A percentile compares a stretch with the other conserved stretches of the same genome.
These are phyloP conservation scores for Cladosporium halotolerans DNA, from an alignment of 2,329 filamentous ascomycete genomes.

Conservation along the genomic window DNA sequence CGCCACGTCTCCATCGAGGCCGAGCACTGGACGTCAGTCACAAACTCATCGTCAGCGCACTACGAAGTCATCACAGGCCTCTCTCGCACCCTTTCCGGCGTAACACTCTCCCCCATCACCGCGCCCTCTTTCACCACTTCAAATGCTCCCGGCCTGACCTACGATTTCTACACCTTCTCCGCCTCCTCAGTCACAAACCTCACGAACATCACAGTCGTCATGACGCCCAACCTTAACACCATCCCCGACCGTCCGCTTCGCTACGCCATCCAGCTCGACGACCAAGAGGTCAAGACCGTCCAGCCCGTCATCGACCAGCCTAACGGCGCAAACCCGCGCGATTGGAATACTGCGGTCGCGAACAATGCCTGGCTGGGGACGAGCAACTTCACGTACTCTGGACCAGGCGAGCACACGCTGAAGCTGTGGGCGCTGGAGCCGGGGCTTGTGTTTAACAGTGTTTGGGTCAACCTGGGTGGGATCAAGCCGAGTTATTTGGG, in stretches of 20 bases:
- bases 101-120: constrained; percentile 50
- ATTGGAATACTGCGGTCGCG: constrained; percentile 46
- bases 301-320: constrained; percentile 24
- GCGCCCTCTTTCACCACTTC: constrained; percentile 45
- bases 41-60: constrained; percentile 23
- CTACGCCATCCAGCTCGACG: constrained; percentile 35
- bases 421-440: constrained; percentile 43
- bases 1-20: constrained; percentile 33
- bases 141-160: constrained; percentile 52
- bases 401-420: constrained; percentile 36
- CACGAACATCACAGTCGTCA: constrained; percentile 27
- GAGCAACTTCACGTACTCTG: constrained; percentile 32
- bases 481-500: constrained; percentile 31
- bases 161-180: constrained; percentile 57
- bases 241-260: constrained; percentile 25
- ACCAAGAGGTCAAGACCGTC: constrained; percentile 20
- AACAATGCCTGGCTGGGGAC: constrained; percentile 46
- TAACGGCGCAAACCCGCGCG: constrained; percentile 33
- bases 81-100: constrained; percentile 53
- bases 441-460: constrained; percentile 37
- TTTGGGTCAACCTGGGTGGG: constrained; percentile 30
- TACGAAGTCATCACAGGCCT: constrained; percentile 51
- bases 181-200: constrained; percentile 39
- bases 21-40: constrained; percentile 27
- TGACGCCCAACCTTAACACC: constrained; percentile 26